phyloP scores from a whole-genome alignment of 306 rosid species.

The Hippophae rhamnoides region DNA sequence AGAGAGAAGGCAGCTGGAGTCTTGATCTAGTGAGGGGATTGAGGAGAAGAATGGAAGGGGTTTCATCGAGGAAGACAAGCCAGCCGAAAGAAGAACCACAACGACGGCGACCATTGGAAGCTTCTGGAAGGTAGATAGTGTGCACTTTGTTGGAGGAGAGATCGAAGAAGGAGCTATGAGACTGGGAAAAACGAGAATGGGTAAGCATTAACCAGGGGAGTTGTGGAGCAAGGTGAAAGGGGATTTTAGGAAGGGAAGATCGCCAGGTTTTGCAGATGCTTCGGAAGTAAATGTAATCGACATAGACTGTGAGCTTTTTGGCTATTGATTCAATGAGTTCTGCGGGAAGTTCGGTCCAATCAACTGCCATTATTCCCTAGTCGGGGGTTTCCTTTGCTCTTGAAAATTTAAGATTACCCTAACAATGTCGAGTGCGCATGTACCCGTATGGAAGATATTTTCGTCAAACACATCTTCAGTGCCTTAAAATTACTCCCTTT shows the following conservation, averaged over 20 bases:
- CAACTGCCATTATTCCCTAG: conserved; percentile 23
- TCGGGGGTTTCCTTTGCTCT: background rate
- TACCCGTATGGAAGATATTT: no score
- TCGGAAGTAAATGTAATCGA: conserved; percentile 47
- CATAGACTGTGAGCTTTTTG: conserved; percentile 23
- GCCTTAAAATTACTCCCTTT: no score
- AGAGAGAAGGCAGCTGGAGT: conserved; percentile 45
- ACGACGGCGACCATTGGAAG: conserved; percentile 36
- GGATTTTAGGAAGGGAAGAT: conserved; percentile 28
- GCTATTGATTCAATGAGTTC: conserved; percentile 44
- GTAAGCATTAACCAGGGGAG: conserved; percentile 72
- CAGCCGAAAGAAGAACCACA: conserved; percentile 74
- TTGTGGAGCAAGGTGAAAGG: conserved; percentile 53
- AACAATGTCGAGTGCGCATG: no score
- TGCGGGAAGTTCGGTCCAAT: conserved; percentile 45
- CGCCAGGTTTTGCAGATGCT: conserved; percentile 42
- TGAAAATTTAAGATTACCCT: no score
- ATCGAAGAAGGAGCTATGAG: conserved; percentile 41
- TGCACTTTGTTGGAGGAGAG: conserved; percentile 37
- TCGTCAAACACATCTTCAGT: no score
- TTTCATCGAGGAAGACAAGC: conserved; percentile 43
- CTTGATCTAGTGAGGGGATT: conserved; percentile 45
- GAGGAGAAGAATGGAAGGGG: conserved; percentile 41
- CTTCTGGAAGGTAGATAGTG: conserved; percentile 41
- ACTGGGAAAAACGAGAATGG: conserved; percentile 13